Base-by-base conservation (phyloP, 495 filamentous ascomycete species). In the Collariella sp. region DNA sequence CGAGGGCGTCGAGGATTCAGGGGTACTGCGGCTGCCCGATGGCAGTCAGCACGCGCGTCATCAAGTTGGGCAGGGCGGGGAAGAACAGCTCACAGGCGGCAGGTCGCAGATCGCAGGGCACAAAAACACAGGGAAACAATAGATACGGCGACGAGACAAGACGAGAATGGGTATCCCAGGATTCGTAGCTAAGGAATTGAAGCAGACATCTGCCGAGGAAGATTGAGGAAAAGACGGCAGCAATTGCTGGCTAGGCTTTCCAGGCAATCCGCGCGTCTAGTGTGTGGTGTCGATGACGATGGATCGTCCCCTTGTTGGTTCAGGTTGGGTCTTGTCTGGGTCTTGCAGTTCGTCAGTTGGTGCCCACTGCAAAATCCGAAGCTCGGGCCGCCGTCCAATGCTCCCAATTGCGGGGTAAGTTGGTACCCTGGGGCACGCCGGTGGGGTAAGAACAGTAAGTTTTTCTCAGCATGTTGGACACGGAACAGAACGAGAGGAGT, bases 281-380 rank as follows among this genome's bases (percentile, higher is more conserved):
- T 18, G 18, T 23, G 42, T 39, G 46, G 54, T 44, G 45, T 50
- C 46, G 50, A 61, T 57, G 58, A 61, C 58, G 58, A 57, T 22
- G 36, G 46, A 35, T 16, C 38, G 16, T 11, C 24, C 29, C 20
- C 15, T 36, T 15, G 29, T 7, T 10, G 6, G 19, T 18, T 5
- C n/a, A 7, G 15, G 15, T 16, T 19, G 38, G 4, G 6, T 18
- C n/a, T 19, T 15, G 38, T 15, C 38, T 40, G 12, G 15, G n/a
- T n/a, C n/a, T 13, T 38, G 35, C 3, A 16, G 15, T 40, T 15
- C 38, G 12, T 38, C 5, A 31, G 52, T 54, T 34, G 34, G 41
- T 46, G 36, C 55, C 31, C 42, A 20, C 47, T 44, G 23, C 35
- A 52, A 56, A 57, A 47, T 19, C 54, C 46, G 41, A 61, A 54